Conservation (phyloP, 176 grass and related monocot species). For the Hsuehochloa calcarea region DNA sequence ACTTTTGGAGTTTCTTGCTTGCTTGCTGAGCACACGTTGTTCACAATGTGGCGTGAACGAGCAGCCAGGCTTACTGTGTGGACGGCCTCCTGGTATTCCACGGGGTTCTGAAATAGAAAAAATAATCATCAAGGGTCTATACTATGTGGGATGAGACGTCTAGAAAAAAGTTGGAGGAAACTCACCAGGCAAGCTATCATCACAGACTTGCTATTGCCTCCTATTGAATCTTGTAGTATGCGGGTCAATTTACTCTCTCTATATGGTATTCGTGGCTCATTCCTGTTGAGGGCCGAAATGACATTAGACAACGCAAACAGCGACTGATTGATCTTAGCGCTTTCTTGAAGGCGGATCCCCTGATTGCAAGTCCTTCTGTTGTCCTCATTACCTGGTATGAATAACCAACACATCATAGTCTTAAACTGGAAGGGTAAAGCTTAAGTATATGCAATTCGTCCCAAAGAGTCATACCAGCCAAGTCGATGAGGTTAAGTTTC, state of each 20-base stretch:
- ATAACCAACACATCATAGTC: slow-evolving; percentile 16
- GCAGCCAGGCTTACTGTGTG: slow-evolving; percentile 77
- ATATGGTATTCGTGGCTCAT: slow-evolving; percentile 67
- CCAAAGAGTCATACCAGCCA: slow-evolving; percentile 56
- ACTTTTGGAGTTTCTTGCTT: slow-evolving; percentile 70
- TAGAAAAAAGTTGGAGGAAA: background rate
- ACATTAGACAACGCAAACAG: slow-evolving; percentile 90
- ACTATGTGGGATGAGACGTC: background rate
- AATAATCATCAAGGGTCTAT: background rate
- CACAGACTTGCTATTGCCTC: slow-evolving; percentile 63
- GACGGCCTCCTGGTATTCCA: slow-evolving; percentile 77
- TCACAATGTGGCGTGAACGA: slow-evolving; percentile 66
- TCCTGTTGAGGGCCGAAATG: slow-evolving; percentile 82
- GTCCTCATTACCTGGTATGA: slow-evolving; percentile 74
- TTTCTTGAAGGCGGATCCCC: slow-evolving; percentile 87
- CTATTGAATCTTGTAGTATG: slow-evolving; percentile 86
- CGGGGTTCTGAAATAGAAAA: slow-evolving; percentile 63
- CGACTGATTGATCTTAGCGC: slow-evolving; percentile 87
- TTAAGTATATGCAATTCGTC: slow-evolving; percentile 5
- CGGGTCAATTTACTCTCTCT: slow-evolving; percentile 88
- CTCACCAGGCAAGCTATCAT: slow-evolving; percentile 93
- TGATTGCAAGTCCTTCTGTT: slow-evolving; percentile 73
- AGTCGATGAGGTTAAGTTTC: slow-evolving; percentile 90
- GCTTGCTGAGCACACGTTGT: slow-evolving; percentile 44
- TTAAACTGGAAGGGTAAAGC: slow-evolving; percentile 10